A percentile compares a stretch with the other conserved stretches of the same genome.
These are phyloP conservation scores for Tetracladium setigerum DNA, from an alignment of 495 filamentous ascomycete genomes.

Conservation along the genomic window DNA sequence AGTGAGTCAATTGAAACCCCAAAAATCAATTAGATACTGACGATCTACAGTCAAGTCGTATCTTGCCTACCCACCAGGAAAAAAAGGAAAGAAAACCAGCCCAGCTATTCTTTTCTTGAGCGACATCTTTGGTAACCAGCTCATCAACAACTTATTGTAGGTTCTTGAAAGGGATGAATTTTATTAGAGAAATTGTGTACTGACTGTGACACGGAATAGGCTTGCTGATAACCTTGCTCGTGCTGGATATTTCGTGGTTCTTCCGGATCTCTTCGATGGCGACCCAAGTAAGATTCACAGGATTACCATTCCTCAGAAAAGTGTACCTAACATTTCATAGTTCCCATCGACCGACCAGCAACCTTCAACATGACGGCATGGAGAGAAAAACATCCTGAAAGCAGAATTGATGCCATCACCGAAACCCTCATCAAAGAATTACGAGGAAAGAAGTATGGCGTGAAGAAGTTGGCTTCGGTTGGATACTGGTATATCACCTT, in stretches of 20 bases:
- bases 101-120: constrained; percentile 44
- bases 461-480: constrained; percentile 54
- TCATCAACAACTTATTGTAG: constrained; percentile 56
- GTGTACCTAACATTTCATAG: constrained; percentile 21
- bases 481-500: constrained; percentile 55
- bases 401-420: constrained; percentile 56
- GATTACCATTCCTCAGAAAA: constrained; percentile 14
- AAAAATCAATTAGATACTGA: neutral
- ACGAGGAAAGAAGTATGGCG: constrained; percentile 39
- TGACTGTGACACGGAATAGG: constrained; percentile 23
- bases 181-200: neutral
- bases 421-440: constrained; percentile 51
- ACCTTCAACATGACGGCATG: constrained; percentile 50
- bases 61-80: constrained; percentile 1
- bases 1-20: neutral
- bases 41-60: constrained; percentile 1
- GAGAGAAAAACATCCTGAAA: constrained; percentile 42
- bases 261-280: constrained; percentile 69
- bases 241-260: constrained; percentile 65
- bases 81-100: constrained; percentile 22
- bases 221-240: constrained; percentile 68
- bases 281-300: constrained; percentile 21
- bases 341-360: constrained; percentile 31
- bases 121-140: constrained; percentile 54
- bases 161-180: neutral